Evolutionary conservation across 1,284 basidiomycete species (phyloP).

Genomic region (Melampsora americana): DNA sequence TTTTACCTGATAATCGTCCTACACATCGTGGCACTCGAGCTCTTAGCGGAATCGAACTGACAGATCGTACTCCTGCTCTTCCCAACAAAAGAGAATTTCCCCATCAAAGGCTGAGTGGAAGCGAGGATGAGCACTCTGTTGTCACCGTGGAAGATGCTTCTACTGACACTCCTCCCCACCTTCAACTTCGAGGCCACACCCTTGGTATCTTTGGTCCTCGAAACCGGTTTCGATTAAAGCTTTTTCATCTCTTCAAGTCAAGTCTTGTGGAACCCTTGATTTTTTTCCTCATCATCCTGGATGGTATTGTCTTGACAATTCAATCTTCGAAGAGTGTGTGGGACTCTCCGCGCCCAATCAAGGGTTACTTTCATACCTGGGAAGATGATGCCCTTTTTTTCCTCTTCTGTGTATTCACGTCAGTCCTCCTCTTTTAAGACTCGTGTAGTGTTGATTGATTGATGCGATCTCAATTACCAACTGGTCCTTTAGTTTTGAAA

Average conservation of each 20-base stretch:
- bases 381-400: slow-evolving; percentile 78
- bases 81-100: slow-evolving; percentile 58
- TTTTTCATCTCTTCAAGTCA: slow-evolving; percentile 68
- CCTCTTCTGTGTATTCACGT: slow-evolving; percentile 84
- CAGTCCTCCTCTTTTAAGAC: slow-evolving; percentile 55
- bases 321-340: slow-evolving; percentile 65
- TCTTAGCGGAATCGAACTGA: slow-evolving; percentile 58
- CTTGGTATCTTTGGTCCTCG: slow-evolving; percentile 72
- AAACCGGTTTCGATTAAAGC: slow-evolving; percentile 63
- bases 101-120: slow-evolving; percentile 50
- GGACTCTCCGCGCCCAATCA: slow-evolving; percentile 55
- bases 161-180: slow-evolving; percentile 33
- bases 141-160: slow-evolving; percentile 47
- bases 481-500: slow-evolving; percentile 65
- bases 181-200: slow-evolving; percentile 68
- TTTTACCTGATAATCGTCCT: not conserved
- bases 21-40: not conserved
- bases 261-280: slow-evolving; percentile 75
- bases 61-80: slow-evolving; percentile 59
- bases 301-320: slow-evolving; percentile 76
- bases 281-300: slow-evolving; percentile 75
- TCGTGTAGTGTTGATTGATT: not conserved
- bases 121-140: slow-evolving; percentile 48
- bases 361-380: slow-evolving; percentile 81
- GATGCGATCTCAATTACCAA: not conserved